phyloP scores from a whole-genome alignment of 2,329 filamentous ascomycete species.

The Ophiostoma piceae region DNA sequence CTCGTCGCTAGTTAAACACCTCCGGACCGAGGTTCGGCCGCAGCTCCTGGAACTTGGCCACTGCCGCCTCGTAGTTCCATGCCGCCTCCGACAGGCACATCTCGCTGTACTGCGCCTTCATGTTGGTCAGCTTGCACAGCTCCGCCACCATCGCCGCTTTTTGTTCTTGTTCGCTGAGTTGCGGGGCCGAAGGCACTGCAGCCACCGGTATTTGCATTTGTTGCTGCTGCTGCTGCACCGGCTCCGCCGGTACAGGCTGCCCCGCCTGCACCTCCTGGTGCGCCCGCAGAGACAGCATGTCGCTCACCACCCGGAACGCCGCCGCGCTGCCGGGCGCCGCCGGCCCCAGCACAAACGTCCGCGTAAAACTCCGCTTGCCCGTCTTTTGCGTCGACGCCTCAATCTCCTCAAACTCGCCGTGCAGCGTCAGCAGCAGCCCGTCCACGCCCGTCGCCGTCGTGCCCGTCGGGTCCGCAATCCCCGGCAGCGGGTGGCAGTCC shows the following conservation, averaged over 20 bases:
- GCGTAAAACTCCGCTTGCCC: slow-evolving; percentile 71
- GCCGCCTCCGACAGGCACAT: slow-evolving; percentile 73
- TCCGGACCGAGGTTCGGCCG: slow-evolving; percentile 14
- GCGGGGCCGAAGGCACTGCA: background rate
- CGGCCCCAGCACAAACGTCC: slow-evolving; percentile 73
- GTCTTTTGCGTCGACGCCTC: slow-evolving; percentile 51
- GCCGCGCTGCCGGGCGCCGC: slow-evolving; percentile 56
- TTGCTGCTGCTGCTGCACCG: too few relatives aligned
- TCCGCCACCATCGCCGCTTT: slow-evolving; percentile 69
- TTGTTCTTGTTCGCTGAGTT: slow-evolving; percentile 35
- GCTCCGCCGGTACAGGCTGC: too few relatives aligned
- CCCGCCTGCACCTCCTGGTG: slow-evolving; percentile 41
- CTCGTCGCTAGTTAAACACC: slow-evolving; percentile 5
- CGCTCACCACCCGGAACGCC: slow-evolving; percentile 69
- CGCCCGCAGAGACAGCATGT: slow-evolving; percentile 68
- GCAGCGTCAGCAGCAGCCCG: slow-evolving; percentile 71
- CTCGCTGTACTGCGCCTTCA: slow-evolving; percentile 72
- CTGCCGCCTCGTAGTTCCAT: slow-evolving; percentile 74
- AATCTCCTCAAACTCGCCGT: slow-evolving; percentile 77
- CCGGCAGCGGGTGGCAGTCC: slow-evolving; percentile 70
- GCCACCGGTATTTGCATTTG: too few relatives aligned
- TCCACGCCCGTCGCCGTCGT: slow-evolving; percentile 63
- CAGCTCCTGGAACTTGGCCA: slow-evolving; percentile 68
- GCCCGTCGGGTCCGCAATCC: slow-evolving; percentile 64
- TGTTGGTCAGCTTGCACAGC: slow-evolving; percentile 69